Conservation (phyloP, 2,329 filamentous ascomycete genomes). For the Fusarium marasasianum region DNA sequence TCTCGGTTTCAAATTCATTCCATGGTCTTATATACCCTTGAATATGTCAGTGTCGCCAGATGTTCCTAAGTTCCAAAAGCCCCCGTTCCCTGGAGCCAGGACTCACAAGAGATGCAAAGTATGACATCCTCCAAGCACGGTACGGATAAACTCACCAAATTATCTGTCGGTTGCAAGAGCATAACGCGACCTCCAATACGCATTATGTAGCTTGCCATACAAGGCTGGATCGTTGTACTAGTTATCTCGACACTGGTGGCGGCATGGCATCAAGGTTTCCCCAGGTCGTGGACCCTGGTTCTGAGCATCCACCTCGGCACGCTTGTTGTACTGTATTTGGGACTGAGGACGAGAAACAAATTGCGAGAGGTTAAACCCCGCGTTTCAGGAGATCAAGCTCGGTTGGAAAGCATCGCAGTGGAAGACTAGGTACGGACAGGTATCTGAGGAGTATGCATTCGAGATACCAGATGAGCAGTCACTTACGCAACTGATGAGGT, state of each 20-base stretch:
- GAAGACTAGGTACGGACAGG: neutral
- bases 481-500: neutral
- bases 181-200: neutral
- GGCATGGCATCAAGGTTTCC: constrained; percentile 30
- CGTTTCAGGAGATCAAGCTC: constrained; percentile 18
- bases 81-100: neutral
- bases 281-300: constrained; percentile 17
- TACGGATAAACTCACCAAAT: neutral
- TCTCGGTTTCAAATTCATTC: neutral
- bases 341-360: neutral
- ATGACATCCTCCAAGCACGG: neutral
- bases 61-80: neutral
- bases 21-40: neutral
- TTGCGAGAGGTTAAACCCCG: constrained; percentile 13
- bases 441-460: neutral
- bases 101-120: neutral
- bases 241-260: constrained; percentile 15
- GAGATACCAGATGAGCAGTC: neutral
- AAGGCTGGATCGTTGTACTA: neutral
- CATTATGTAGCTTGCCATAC: neutral
- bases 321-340: neutral
- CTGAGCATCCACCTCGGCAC: constrained; percentile 23
- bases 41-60: neutral
- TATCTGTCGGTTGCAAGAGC: neutral
- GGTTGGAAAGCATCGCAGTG: neutral